Evolutionary conservation across 2,329 filamentous ascomycete species (phyloP).

Genomic region (Colletotrichum sp.): DNA sequence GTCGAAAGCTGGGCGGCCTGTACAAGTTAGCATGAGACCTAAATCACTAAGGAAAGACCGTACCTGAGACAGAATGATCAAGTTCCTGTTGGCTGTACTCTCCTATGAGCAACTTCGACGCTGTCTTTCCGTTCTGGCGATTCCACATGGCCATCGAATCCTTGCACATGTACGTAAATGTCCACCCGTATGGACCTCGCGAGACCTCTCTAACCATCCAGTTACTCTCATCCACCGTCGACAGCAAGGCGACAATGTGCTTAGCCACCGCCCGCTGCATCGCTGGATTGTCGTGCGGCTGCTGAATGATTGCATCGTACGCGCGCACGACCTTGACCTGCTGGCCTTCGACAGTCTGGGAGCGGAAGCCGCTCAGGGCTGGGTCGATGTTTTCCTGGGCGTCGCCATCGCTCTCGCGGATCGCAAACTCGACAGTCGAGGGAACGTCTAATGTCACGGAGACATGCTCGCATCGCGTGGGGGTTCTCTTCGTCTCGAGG

Average conservation of each 20-base stretch:
- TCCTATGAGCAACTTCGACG: conserved; percentile 45
- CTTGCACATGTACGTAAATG: conserved; percentile 57
- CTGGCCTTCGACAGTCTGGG: conserved; percentile 24
- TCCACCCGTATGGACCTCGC: conserved; percentile 53
- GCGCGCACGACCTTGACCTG: conserved; percentile 43
- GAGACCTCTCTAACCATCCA: conserved; percentile 53
- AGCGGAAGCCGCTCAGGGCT: conserved; percentile 30
- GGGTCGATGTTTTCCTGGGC: conserved; percentile 39
- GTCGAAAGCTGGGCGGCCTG: conserved; percentile 63
- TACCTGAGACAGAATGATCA: conserved; percentile 50
- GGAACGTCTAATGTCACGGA: conserved; percentile 51
- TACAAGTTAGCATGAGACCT: neutral
- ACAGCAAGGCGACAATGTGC: conserved; percentile 48
- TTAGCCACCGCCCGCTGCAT: conserved; percentile 55
- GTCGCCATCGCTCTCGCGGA: conserved; percentile 40
- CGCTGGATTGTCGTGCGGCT: conserved; percentile 51
- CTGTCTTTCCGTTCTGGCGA: conserved; percentile 46
- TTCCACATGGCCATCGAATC: conserved; percentile 57
- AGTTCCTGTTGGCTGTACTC: conserved; percentile 53
- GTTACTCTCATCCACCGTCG: conserved; percentile 49
- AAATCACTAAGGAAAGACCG: conserved; percentile 11
- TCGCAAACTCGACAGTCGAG: conserved; percentile 45
- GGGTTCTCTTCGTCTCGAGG: conserved; percentile 46
- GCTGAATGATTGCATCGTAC: conserved; percentile 51
- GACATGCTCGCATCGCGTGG: conserved; percentile 55